Conservation (phyloP, 805 yeast genomes). For the Nakazawaea ambrosiae region DNA sequence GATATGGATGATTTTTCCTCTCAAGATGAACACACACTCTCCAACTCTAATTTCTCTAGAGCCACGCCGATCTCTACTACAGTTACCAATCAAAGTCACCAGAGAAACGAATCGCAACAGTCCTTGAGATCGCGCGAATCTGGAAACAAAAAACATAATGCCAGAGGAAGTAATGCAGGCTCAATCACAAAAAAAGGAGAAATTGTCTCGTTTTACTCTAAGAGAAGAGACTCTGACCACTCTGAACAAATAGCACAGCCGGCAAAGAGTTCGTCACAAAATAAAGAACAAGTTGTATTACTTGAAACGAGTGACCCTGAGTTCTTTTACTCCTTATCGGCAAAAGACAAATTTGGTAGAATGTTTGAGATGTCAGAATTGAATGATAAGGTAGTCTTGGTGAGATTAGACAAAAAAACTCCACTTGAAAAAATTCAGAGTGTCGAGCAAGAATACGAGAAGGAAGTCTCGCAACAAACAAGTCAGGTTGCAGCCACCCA, state of each 20-base stretch:
- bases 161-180: too few relatives aligned
- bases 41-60: background rate
- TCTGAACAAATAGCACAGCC: too few relatives aligned
- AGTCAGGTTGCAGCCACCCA: background rate
- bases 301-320: conserved; percentile 8
- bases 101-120: too few relatives aligned
- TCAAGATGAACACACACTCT: too few relatives aligned
- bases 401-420: background rate
- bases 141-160: too few relatives aligned
- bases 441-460: too few relatives aligned
- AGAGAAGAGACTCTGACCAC: background rate
- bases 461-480: background rate
- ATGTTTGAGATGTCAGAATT: conserved; percentile 4
- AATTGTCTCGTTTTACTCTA: conserved; percentile 6
- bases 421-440: too few relatives aligned
- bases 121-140: too few relatives aligned
- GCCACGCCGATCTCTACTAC: background rate
- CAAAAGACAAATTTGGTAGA: conserved; percentile 7
- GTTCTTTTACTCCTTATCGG: conserved; percentile 3
- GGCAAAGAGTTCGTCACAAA: too few relatives aligned
- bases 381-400: conserved; percentile 4
- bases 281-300: background rate
- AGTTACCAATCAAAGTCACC: background rate
- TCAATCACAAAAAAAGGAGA: conserved; percentile 3
- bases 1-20: too few relatives aligned